Conservation (phyloP, 83 land plant genomes). For the Isoetes engelmannii region DNA sequence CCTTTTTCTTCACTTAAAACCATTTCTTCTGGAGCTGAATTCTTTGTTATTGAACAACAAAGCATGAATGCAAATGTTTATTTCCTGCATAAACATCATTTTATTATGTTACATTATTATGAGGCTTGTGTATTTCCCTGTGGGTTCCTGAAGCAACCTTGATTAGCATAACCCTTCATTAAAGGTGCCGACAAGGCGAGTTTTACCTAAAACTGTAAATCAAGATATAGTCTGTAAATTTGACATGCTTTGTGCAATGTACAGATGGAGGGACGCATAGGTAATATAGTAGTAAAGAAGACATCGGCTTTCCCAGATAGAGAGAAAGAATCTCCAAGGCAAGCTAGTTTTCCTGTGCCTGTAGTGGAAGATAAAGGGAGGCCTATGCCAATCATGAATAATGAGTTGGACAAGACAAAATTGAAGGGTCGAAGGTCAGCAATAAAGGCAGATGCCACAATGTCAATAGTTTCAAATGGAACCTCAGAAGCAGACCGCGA, state of each 20-base stretch:
- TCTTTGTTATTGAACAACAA: too few species aligned
- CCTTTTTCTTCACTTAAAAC: too few species aligned
- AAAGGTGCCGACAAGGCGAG: too few species aligned
- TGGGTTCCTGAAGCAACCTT: not conserved
- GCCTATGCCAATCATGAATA: constrained; percentile 43
- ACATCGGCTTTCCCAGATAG: constrained; percentile 43
- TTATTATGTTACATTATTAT: not conserved
- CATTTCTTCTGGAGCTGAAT: too few species aligned
- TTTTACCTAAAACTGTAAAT: too few species aligned
- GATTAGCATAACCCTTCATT: not conserved
- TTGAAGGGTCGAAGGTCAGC: constrained; percentile 80
- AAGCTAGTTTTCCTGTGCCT: constrained; percentile 34
- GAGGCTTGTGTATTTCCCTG: not conserved
- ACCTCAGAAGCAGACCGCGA: constrained; percentile 62
- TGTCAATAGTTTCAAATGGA: constrained; percentile 44
- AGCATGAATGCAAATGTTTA: too few species aligned
- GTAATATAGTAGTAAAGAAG: constrained; percentile 32
- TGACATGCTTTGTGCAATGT: not conserved
- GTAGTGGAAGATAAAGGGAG: constrained; percentile 64
- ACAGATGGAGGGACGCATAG: constrained; percentile 60
- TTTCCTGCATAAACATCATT: too few species aligned
- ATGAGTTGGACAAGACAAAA: constrained; percentile 80
- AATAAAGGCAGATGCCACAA: constrained; percentile 49
- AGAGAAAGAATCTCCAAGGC: constrained; percentile 56
- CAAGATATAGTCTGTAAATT: too few species aligned